Conservation (phyloP, 2,329 filamentous ascomycete genomes). For the Trichophyton rubrum region DNA sequence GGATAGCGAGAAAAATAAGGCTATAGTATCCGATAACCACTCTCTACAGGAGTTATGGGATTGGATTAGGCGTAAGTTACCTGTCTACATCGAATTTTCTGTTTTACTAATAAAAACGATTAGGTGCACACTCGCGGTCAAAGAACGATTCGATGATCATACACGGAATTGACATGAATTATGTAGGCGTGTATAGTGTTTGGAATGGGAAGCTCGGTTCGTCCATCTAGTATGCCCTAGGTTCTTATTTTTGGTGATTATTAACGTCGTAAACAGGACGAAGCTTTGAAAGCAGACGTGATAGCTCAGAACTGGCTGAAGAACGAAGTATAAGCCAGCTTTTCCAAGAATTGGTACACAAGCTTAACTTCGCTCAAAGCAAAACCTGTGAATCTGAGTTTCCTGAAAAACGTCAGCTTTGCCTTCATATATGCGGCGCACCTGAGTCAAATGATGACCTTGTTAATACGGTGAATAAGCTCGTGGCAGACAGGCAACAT, state of each 20-base stretch:
- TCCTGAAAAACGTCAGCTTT: constrained; percentile 46
- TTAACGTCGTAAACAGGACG: constrained; percentile 18
- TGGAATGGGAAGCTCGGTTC: constrained; percentile 46
- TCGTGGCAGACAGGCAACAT: constrained; percentile 43
- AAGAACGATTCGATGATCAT: constrained; percentile 43
- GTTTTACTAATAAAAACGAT: constrained; percentile 5
- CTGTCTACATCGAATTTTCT: not conserved
- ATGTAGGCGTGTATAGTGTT: constrained; percentile 46
- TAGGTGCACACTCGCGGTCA: constrained; percentile 30
- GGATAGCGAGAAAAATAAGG: constrained; percentile 43
- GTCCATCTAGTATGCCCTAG: not conserved
- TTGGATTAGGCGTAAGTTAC: constrained; percentile 39
- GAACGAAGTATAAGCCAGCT: constrained; percentile 24
- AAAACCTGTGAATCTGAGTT: constrained; percentile 41
- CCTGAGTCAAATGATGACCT: constrained; percentile 41
- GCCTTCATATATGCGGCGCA: constrained; percentile 48
- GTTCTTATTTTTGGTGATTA: constrained; percentile 2
- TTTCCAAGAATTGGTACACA: constrained; percentile 39
- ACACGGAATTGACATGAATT: constrained; percentile 47
- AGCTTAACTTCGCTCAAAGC: constrained; percentile 40
- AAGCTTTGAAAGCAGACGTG: constrained; percentile 23
- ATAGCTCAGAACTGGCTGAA: constrained; percentile 18
- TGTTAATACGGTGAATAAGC: constrained; percentile 37
- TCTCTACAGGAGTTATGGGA: constrained; percentile 48
- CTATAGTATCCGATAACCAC: constrained; percentile 43